A percentile compares a stretch with the other conserved stretches of the same genome.
phyloP scores from a whole-genome alignment of 805 yeast genomes.

The Torulaspora microellipsoides region DNA sequence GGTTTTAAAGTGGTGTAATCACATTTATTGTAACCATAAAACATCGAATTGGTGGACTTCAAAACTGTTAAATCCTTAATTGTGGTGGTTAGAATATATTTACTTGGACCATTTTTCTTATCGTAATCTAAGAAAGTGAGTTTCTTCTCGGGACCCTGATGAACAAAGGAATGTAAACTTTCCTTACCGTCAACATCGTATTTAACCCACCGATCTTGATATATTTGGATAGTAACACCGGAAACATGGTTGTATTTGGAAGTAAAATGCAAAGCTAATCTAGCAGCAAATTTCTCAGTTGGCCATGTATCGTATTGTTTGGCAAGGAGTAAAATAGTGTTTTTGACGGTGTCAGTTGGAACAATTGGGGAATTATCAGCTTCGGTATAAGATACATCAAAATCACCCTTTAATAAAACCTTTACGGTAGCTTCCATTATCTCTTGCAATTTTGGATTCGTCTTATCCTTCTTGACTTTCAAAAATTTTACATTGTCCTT shows the following conservation, averaged over 20 bases:
- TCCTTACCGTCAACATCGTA: constrained; percentile 65
- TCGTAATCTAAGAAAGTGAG: constrained; percentile 50
- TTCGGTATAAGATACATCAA: constrained; percentile 75
- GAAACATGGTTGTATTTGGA: constrained; percentile 71
- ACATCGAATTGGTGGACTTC: constrained; percentile 90
- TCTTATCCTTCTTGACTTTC: constrained; percentile 76
- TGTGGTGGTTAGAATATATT: constrained; percentile 57
- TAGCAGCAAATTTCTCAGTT: constrained; percentile 84
- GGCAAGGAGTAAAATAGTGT: constrained; percentile 80
- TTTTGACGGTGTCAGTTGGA: constrained; percentile 91
- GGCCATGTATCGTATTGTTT: constrained; percentile 84
- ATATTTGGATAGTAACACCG: constrained; percentile 61
- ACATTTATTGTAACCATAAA: constrained; percentile 79
- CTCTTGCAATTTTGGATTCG: constrained; percentile 69
- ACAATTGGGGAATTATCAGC: constrained; percentile 89
- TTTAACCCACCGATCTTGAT: constrained; percentile 78
- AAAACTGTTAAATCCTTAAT: constrained; percentile 77
- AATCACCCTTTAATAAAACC: constrained; percentile 69
- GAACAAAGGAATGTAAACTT: constrained; percentile 80
- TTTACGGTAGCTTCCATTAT: constrained; percentile 81
- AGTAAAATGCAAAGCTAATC: constrained; percentile 75
- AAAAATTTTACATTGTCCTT: constrained; percentile 90
- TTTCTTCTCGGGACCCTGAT: constrained; percentile 80
- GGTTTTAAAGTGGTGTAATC: constrained; percentile 87
- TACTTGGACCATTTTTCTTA: constrained; percentile 43